phyloP scores from a whole-genome alignment of 2,329 filamentous ascomycete species.

The Chaetomium olivaceum region DNA sequence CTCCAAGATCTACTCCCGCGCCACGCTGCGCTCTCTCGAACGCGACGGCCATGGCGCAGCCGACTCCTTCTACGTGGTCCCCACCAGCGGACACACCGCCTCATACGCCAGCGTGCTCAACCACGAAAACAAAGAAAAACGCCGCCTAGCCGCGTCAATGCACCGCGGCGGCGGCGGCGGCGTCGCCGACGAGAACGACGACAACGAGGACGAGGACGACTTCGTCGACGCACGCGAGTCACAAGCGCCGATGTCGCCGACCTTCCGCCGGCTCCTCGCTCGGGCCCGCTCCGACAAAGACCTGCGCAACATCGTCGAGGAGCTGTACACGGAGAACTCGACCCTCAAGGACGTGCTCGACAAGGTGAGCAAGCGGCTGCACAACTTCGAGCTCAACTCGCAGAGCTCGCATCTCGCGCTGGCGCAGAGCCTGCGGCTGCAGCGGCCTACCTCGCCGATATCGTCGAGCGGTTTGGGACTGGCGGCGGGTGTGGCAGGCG shows the following conservation, averaged over 20 bases:
- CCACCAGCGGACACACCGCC: constrained; percentile 84
- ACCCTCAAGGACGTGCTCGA: constrained; percentile 83
- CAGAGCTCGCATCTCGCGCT: constrained; percentile 85
- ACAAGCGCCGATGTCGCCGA: constrained; percentile 34
- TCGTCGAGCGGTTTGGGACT: constrained; percentile 34
- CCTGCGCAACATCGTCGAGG: constrained; percentile 73
- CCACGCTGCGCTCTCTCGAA: constrained; percentile 76
- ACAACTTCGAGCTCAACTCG: constrained; percentile 88
- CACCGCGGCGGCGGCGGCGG: constrained; percentile 37
- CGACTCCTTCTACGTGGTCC: constrained; percentile 93
- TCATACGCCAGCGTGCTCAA: constrained; percentile 89
- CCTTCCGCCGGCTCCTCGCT: constrained; percentile 21
- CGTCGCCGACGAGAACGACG: constrained; percentile 46
- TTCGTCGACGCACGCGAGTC: constrained; percentile 86
- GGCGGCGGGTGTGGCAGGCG: constrained; percentile 23
- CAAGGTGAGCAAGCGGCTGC: constrained; percentile 81
- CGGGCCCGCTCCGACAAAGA: constrained; percentile 36
- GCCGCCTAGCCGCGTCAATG: constrained; percentile 55
- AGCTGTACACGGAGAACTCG: constrained; percentile 84
- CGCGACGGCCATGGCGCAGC: constrained; percentile 65
- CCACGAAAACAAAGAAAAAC: constrained; percentile 66
- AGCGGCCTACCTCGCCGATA: constrained; percentile 57
- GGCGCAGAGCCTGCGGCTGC: constrained; percentile 75
- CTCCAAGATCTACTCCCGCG: constrained; percentile 78
- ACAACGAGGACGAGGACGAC: constrained; percentile 66